Percentiles rank a stretch among this genome's conserved stretches.
These are phyloP conservation scores for Neoscytalidium dimidiatum DNA, from an alignment of 2,329 filamentous ascomycete genomes.

Conservation along the genomic window DNA sequence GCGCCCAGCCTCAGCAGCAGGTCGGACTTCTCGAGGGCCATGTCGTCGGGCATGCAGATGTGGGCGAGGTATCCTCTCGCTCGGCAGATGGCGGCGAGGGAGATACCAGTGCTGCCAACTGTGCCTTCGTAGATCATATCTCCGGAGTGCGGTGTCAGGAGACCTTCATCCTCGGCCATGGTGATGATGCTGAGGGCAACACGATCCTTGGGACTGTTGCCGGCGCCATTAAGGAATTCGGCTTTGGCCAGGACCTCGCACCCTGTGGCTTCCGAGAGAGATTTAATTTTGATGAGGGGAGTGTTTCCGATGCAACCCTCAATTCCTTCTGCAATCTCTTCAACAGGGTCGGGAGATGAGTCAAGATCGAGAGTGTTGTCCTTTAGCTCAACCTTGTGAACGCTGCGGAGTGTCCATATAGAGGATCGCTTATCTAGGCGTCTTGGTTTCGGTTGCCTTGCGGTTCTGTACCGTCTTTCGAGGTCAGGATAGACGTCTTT, in stretches of 20 bases:
- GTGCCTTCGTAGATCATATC: constrained; percentile 98
- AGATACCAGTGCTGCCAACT: constrained; percentile 87
- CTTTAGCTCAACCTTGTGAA: constrained; percentile 12
- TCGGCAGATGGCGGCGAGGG: constrained; percentile 82
- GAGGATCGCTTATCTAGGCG: constrained; percentile 26
- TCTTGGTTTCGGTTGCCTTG: constrained; percentile 28
- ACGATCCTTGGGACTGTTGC: constrained; percentile 90
- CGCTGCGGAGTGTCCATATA: constrained; percentile 13
- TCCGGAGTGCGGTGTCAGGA: constrained; percentile 75
- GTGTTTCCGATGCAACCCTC: constrained; percentile 94
- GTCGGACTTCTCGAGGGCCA: constrained; percentile 84
- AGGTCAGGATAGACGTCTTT: constrained; percentile 80
- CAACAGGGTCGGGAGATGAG: constrained; percentile 10
- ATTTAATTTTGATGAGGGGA: constrained; percentile 81
- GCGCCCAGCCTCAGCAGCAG: constrained; percentile 88
- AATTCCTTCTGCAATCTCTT: constrained; percentile 71
- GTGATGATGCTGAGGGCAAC: constrained; percentile 90
- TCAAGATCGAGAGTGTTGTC: constrained; percentile 8
- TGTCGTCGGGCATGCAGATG: constrained; percentile 97
- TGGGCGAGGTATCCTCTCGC: constrained; percentile 89
- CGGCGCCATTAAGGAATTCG: constrained; percentile 94
- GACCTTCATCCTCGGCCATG: constrained; percentile 73
- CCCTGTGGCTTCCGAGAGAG: constrained; percentile 81
- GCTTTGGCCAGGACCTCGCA: constrained; percentile 91
- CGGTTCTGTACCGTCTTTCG: constrained; percentile 62